Base-by-base conservation (phyloP, 2,329 filamentous ascomycete genomes). In the Colletotrichum sublineola region DNA sequence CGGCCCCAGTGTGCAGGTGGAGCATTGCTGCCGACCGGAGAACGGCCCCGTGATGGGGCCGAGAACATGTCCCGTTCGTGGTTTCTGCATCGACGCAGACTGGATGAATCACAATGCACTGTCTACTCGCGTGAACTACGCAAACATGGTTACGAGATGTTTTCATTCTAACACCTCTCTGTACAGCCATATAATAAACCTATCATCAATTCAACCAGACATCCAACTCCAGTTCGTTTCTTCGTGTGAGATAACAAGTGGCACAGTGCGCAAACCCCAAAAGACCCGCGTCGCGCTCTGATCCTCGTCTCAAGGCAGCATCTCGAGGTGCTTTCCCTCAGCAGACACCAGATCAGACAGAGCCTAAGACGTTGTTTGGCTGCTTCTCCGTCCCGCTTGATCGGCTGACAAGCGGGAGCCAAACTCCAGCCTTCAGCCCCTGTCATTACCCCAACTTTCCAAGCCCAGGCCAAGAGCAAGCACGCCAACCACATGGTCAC, bases 391-490 rank as follows among this genome's bases (percentile, higher is more conserved):
- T 63, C 44, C 60, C 66, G 55, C 42, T 66, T 72, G 70, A 65
- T 55, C 60, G 60, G 70, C 60, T 69, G 60, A 61, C 60, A 52
- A 36, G 66, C 60, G 70, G 70, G 40, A 72, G 40, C 60, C 60
- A 65, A 58, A 36, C 66, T 66, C 60, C 48, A 60, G 60, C 36
- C 46, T 60, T 11, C n/a, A 24, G 29, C 33, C 48, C 53, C 66
- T 69, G 53, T 48, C 60, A 53, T 46, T 73, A 73, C 70, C 70
- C 70, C 66, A 73, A 73, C 65, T 64, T 64, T 56, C 66, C 67
- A 73, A 70, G 60, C 46, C 48, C 24, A 42, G 29, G 33, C 56
- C 11, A 58, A 55, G 31, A 57, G 29, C 31, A 14, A 66, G 63
- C 46, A 55, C 56, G 56, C 68, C 68, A 70, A 63, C 66, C 70